Percentiles rank a stretch among this genome's conserved stretches.
Evolutionary conservation across 495 filamentous ascomycete genomes (phyloP).

Genomic region (Podospora didyma): DNA sequence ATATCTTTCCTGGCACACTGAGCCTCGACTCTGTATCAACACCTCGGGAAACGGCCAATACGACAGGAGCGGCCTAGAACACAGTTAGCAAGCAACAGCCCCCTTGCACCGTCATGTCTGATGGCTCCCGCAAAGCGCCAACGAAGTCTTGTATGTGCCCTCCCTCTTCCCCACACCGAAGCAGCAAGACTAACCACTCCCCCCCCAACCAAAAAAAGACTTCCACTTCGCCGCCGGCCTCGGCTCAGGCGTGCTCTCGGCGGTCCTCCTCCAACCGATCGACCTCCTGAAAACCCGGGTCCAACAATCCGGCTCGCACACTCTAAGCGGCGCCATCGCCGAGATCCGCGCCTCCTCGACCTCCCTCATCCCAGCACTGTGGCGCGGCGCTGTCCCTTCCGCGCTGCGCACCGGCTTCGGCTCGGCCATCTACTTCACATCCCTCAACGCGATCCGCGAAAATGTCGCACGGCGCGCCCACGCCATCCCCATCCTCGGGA

Average conservation of each 20-base stretch:
- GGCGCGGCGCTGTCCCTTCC: constrained; percentile 90
- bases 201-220: constrained; percentile 26
- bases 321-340: constrained; percentile 67
- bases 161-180: neutral
- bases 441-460: constrained; percentile 76
- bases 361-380: constrained; percentile 64
- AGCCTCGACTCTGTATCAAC: neutral
- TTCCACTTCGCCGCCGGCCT: constrained; percentile 92
- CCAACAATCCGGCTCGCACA: constrained; percentile 64
- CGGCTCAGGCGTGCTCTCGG: constrained; percentile 77
- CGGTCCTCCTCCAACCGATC: constrained; percentile 88
- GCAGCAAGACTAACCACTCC: constrained; percentile 4
- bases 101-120: constrained; percentile 27
- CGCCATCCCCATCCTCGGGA: constrained; percentile 26
- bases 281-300: constrained; percentile 96
- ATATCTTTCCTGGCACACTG: neutral
- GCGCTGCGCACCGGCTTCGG: constrained; percentile 90
- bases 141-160: constrained; percentile 30
- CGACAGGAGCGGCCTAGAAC: neutral
- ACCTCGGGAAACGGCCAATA: neutral
- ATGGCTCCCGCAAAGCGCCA: constrained; percentile 29
- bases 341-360: constrained; percentile 57
- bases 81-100: neutral
- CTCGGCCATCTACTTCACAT: constrained; percentile 90
- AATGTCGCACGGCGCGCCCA: constrained; percentile 52